Conservation (phyloP, 805 yeast species). For the Metschnikowia peoriensis region DNA sequence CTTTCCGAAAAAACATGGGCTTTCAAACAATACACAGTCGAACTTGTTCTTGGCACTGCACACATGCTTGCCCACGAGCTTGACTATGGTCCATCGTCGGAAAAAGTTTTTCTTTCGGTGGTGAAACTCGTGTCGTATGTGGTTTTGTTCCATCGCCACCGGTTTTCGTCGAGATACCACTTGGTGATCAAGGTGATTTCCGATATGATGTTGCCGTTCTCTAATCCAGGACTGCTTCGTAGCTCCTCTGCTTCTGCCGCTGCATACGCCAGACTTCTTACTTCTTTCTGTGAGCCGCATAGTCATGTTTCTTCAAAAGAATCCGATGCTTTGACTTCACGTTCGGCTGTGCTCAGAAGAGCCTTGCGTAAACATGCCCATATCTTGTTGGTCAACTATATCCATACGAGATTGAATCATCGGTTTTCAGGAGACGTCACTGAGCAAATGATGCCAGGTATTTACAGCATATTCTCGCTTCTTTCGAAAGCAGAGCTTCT, state of each 20-base stretch:
- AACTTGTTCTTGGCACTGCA: slow-evolving; percentile 46
- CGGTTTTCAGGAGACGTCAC: slow-evolving; percentile 48
- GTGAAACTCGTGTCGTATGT: slow-evolving; percentile 57
- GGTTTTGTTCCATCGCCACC: slow-evolving; percentile 64
- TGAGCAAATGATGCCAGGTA: slow-evolving; percentile 49
- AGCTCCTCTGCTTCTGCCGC: slow-evolving; percentile 29
- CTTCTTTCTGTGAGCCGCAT: slow-evolving; percentile 74
- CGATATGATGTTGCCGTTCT: slow-evolving; percentile 49
- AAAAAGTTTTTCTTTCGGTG: slow-evolving; percentile 31
- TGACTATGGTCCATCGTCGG: slow-evolving; percentile 1
- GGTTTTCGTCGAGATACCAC: slow-evolving; percentile 73
- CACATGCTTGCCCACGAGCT: slow-evolving; percentile 15
- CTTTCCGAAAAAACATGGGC: slow-evolving; percentile 54
- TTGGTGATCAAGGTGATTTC: slow-evolving; percentile 50
- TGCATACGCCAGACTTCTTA: slow-evolving; percentile 55
- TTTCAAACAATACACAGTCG: slow-evolving; percentile 65
- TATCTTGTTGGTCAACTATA: slow-evolving; percentile 55
- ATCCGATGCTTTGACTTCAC: slow-evolving; percentile 47
- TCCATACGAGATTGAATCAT: slow-evolving; percentile 49
- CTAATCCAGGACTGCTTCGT: slow-evolving; percentile 8
- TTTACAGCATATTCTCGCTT: slow-evolving; percentile 66
- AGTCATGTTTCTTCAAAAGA: slow-evolving; percentile 26
- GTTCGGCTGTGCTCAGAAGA: slow-evolving; percentile 53
- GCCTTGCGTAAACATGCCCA: slow-evolving; percentile 65
- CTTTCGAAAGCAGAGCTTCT: slow-evolving; percentile 65